Evolutionary conservation across 1,139 yeast genomes (phyloP), one percentile per base, ranked within the genome.

Genomic region (Taphrina pruni): DNA sequence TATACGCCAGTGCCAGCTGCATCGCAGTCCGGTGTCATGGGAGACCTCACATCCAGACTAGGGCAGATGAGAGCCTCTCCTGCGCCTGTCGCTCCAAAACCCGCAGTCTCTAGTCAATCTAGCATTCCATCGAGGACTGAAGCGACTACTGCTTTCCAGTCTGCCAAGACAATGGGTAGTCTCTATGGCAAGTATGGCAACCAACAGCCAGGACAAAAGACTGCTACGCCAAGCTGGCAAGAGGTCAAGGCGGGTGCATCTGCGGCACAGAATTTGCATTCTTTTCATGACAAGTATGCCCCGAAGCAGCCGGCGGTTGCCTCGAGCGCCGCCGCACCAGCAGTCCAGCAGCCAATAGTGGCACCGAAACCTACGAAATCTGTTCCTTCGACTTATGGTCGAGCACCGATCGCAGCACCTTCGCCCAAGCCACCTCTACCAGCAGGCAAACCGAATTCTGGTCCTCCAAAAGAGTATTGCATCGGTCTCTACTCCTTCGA

Each of bases 191-290:
- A 55, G 52, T 64, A 64, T 39, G 61, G 61, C 61, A 50, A 26
- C 38, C 55, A 60, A 36, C 55, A 48, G 39, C 62, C 58, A n/a
- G 57, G 57, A 5, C 56, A 39, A 39, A 54, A 45, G 48, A 57
- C 55, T 8, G 55, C 61, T 7, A 55, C 67, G 6, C 67, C 67
- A 7, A 54, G 55, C 11, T 64, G 67, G 67, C 46, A 39, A n/a
- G 67, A 64, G 26, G 61, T 64, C 61, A 64, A 64, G 36, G 67
- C 67, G n/a, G 67, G 67, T 17, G 67, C 67, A 0, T 46, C 61
- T 17, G 67, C 67, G 7, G 67, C 67, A 8, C 60, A 64, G 6
- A 57, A 64, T 46, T 26, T 64, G n/a, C 67, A 48, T 45, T 46
- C 61, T 17, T 64, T 64, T 45, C 55, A 56, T 26, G 61, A 55